Conservation (phyloP, 352 stramenopile genomes). For the Phytophthora rubi region DNA sequence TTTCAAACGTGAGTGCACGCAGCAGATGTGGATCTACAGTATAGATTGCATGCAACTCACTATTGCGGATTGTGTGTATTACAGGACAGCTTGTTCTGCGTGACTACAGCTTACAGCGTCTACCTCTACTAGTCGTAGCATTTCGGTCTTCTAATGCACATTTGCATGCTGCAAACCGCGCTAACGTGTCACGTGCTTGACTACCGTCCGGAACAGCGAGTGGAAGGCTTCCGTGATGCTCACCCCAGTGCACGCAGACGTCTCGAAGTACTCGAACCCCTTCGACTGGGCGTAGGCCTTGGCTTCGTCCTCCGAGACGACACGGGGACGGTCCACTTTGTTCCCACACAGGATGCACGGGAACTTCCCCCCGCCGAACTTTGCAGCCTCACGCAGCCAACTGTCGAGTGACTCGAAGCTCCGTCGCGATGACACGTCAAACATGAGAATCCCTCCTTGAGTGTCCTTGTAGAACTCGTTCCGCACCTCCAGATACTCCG, state of each 20-base stretch:
- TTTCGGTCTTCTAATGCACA: slow-evolving; percentile 4
- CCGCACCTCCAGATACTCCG: slow-evolving; percentile 95
- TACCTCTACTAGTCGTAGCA: slow-evolving; percentile 78
- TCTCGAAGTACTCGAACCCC: slow-evolving; percentile 93
- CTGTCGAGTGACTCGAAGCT: slow-evolving; percentile 88
- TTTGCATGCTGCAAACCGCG: neutral
- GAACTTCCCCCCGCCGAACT: slow-evolving; percentile 90
- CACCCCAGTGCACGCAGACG: slow-evolving; percentile 87
- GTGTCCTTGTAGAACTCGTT: slow-evolving; percentile 98
- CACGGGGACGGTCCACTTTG: slow-evolving; percentile 86
- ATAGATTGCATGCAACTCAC: neutral
- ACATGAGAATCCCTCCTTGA: slow-evolving; percentile 76
- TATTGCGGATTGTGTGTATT: slow-evolving; percentile 3
- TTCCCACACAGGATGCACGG: slow-evolving; percentile 92
- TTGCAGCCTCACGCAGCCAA: slow-evolving; percentile 89
- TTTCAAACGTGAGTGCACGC: slow-evolving; percentile 73
- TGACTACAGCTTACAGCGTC: slow-evolving; percentile 87
- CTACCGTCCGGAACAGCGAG: slow-evolving; percentile 73
- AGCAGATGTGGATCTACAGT: neutral
- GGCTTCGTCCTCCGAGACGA: slow-evolving; percentile 84
- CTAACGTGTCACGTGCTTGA: slow-evolving; percentile 43
- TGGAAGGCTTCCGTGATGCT: slow-evolving; percentile 90
- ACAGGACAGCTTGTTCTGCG: slow-evolving; percentile 91
- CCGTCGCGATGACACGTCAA: slow-evolving; percentile 74
- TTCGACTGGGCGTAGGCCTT: slow-evolving; percentile 72